phyloP scores from a whole-genome alignment of 768 basidiomycete species.

The Termitomyces sp. region DNA sequence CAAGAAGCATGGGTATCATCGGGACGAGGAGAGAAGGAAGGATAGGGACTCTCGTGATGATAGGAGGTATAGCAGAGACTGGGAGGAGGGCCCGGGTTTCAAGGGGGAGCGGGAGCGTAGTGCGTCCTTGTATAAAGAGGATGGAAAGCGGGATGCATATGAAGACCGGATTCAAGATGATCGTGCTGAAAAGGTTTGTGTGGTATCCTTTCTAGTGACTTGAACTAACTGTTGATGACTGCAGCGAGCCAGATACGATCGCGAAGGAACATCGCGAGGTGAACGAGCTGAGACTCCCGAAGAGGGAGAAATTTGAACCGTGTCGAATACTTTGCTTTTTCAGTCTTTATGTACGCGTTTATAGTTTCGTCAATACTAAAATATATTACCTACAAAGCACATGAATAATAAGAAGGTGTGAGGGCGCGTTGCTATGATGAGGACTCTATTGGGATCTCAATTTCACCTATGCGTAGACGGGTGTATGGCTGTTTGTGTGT shows the following conservation, averaged over 20 bases:
- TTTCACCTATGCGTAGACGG: constrained; percentile 86
- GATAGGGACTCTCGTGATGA: constrained; percentile 45
- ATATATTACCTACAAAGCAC: constrained; percentile 9
- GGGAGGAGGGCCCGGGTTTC: constrained; percentile 40
- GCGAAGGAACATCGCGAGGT: constrained; percentile 36
- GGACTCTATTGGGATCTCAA: constrained; percentile 40
- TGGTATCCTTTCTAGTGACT: not conserved
- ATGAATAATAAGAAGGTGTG: not conserved
- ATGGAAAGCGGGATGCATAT: constrained; percentile 44
- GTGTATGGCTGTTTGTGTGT: constrained; percentile 94
- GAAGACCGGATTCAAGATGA: constrained; percentile 51
- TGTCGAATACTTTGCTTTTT: not conserved
- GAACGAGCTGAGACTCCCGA: constrained; percentile 76
- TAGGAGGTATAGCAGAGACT: constrained; percentile 36
- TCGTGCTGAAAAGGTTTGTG: constrained; percentile 63
- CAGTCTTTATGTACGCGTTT: not conserved
- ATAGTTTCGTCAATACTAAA: constrained; percentile 4
- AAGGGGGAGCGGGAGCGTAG: constrained; percentile 33
- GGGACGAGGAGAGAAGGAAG: constrained; percentile 54
- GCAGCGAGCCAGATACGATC: constrained; percentile 55
- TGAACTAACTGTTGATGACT: constrained; percentile 13
- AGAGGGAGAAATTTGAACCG: constrained; percentile 75
- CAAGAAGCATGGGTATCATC: constrained; percentile 39
- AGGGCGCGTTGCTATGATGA: constrained; percentile 13
- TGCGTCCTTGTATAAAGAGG: constrained; percentile 36